phyloP scores from a whole-genome alignment of 768 basidiomycete genomes.

The Chalciporus piperatus region DNA sequence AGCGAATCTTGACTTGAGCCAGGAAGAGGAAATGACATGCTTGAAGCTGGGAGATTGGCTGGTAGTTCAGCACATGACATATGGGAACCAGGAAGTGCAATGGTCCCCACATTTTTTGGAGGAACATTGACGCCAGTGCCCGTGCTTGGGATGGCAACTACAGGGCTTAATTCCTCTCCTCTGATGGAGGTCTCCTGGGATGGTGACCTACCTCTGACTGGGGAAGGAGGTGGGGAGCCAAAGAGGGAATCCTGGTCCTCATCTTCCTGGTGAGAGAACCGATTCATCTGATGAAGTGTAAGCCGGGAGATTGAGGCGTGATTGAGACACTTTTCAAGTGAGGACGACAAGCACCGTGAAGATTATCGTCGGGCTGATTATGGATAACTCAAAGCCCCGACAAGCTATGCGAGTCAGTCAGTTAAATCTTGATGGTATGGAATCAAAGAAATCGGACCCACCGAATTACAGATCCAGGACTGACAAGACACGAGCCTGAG shows the following conservation, averaged over 20 bases:
- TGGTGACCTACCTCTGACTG: slow-evolving; percentile 73
- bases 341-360: neutral
- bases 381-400: neutral
- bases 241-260: slow-evolving; percentile 72
- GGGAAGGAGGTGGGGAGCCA: slow-evolving; percentile 73
- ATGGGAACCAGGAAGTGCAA: slow-evolving; percentile 97
- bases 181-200: slow-evolving; percentile 41
- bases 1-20: slow-evolving; percentile 27
- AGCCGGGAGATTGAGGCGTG: slow-evolving; percentile 10
- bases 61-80: slow-evolving; percentile 78
- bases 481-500: neutral
- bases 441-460: neutral
- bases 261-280: slow-evolving; percentile 7
- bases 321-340: slow-evolving; percentile 18
- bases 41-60: slow-evolving; percentile 74
- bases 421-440: neutral
- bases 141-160: slow-evolving; percentile 26
- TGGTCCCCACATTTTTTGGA: slow-evolving; percentile 82
- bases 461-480: slow-evolving; percentile 3
- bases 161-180: slow-evolving; percentile 15
- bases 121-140: slow-evolving; percentile 6
- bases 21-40: slow-evolving; percentile 31
- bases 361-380: slow-evolving; percentile 7
- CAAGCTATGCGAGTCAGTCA: neutral
- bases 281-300: slow-evolving; percentile 21